phyloP scores from a whole-genome alignment of 768 basidiomycete genomes.

The Neoboletus magnificus region DNA sequence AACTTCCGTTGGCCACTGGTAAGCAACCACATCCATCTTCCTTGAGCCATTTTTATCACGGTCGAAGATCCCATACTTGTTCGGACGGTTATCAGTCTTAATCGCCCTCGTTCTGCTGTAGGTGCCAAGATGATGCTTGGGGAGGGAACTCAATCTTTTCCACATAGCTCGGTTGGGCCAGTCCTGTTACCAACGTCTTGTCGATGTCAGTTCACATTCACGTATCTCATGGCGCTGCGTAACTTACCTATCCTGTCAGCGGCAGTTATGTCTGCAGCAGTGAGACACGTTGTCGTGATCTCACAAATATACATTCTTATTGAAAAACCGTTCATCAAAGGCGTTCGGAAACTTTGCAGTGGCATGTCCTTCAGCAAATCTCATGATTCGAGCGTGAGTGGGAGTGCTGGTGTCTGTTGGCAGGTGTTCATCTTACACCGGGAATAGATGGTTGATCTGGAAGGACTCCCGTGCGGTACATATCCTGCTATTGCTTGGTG shows the following conservation, averaged over 20 bases:
- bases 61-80: neutral
- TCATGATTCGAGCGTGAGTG: neutral
- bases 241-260: neutral
- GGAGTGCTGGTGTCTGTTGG: neutral
- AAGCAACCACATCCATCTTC: neutral
- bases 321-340: neutral
- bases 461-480: neutral
- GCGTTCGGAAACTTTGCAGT: neutral
- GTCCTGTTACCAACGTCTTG: neutral
- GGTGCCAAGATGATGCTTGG: too few relatives aligned
- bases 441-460: neutral
- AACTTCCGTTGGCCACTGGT: neutral
- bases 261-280: neutral
- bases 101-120: neutral
- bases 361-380: neutral
- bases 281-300: neutral
- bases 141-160: too few relatives aligned
- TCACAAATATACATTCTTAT: neutral
- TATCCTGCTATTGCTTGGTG: neutral
- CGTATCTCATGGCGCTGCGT: too few relatives aligned
- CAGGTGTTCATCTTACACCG: neutral
- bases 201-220: neutral
- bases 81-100: neutral
- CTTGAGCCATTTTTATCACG: neutral
- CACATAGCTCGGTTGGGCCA: neutral